Evolutionary conservation across 805 yeast species (phyloP).

Genomic region (Cyberlindnera mrakii): DNA sequence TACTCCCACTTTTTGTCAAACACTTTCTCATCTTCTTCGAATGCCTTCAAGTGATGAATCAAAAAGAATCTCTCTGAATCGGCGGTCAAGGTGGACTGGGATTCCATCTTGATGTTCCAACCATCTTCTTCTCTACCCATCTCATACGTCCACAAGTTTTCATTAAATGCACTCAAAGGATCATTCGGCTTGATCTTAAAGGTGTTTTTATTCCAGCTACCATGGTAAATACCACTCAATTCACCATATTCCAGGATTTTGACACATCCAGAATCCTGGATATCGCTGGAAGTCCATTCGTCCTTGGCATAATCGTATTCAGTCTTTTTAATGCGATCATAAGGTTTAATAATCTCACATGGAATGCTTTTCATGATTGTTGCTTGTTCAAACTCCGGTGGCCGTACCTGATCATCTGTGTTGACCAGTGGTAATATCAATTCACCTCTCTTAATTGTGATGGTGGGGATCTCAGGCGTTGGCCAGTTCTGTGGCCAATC

Average conservation of each 20-base stretch:
- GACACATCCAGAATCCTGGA: constrained; percentile 30
- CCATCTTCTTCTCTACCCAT: constrained; percentile 32
- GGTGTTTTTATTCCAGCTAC: constrained; percentile 33
- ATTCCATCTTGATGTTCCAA: constrained; percentile 33
- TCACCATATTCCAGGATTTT: constrained; percentile 27
- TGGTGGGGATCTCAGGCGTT: constrained; percentile 32
- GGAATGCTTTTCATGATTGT: constrained; percentile 24
- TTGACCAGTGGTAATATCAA: constrained; percentile 27
- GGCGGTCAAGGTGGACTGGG: constrained; percentile 26
- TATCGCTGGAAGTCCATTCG: constrained; percentile 19
- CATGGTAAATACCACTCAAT: constrained; percentile 33
- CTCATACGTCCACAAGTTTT: constrained; percentile 35
- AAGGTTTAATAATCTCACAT: constrained; percentile 16
- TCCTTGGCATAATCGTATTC: constrained; percentile 16
- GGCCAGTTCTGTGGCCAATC: constrained; percentile 49
- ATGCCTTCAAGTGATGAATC: constrained; percentile 28
- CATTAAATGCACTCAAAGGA: constrained; percentile 34
- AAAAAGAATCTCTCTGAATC: constrained; percentile 30
- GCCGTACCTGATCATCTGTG: constrained; percentile 4
- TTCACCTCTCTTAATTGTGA: constrained; percentile 28
- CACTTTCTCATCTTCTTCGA: constrained; percentile 27
- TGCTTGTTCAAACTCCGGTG: constrained; percentile 28
- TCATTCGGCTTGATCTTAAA: constrained; percentile 32
- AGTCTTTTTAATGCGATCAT: constrained; percentile 20
- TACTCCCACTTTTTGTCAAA: constrained; percentile 31